phyloP scores from a whole-genome alignment of 129 eudicot species.

The Flaveria sonorensis region DNA sequence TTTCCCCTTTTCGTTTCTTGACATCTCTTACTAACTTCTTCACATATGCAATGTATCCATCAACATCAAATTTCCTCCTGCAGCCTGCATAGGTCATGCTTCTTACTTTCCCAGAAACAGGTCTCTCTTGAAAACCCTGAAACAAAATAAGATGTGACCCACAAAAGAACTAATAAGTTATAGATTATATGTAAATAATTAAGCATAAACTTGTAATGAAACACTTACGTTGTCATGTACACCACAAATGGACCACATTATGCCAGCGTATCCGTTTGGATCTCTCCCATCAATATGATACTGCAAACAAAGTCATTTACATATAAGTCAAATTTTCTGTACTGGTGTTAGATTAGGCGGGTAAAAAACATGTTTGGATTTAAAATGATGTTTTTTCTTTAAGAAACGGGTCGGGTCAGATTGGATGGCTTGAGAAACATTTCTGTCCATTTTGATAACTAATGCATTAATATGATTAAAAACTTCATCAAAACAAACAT shows the following conservation, averaged over 20 bases:
- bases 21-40: slow-evolving; percentile 69
- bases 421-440: slow-evolving; percentile 8
- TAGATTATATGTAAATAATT: not conserved
- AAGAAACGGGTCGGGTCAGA: slow-evolving; percentile 1
- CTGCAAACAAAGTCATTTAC: slow-evolving; percentile 42
- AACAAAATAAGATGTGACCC: not conserved
- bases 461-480: not conserved
- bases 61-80: slow-evolving; percentile 88
- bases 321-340: not conserved
- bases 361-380: not conserved
- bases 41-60: slow-evolving; percentile 74
- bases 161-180: not conserved
- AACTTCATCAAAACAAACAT: not conserved
- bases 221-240: slow-evolving; percentile 82
- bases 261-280: slow-evolving; percentile 95
- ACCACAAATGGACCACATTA: slow-evolving; percentile 99
- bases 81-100: slow-evolving; percentile 96
- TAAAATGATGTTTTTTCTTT: not conserved
- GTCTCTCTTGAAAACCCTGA: slow-evolving; percentile 92
- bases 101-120: slow-evolving; percentile 86
- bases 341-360: slow-evolving; percentile 1
- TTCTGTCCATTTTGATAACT: not conserved
- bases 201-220: not conserved
- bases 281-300: slow-evolving; percentile 93
- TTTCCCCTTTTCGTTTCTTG: slow-evolving; percentile 72